Evolutionary conservation across 2,329 filamentous ascomycete genomes (phyloP).

Genomic region (Curvularia lunata): DNA sequence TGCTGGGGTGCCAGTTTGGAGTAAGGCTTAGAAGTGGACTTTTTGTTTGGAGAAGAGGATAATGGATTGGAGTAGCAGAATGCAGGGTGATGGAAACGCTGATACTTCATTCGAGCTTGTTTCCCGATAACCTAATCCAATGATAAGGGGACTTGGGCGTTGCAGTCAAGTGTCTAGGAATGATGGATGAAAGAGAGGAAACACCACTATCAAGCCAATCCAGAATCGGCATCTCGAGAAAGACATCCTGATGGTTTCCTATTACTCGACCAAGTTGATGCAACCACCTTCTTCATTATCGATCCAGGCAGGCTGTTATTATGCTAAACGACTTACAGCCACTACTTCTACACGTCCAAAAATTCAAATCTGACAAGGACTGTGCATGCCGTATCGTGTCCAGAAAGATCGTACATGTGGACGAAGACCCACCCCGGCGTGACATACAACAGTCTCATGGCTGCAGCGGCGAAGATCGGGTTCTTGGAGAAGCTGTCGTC

Average conservation of each 20-base stretch:
- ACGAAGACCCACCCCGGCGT: conserved; percentile 67
- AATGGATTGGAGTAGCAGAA: neutral
- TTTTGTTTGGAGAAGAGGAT: neutral
- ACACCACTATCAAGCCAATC: neutral
- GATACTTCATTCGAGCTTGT: neutral
- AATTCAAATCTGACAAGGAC: conserved; percentile 68
- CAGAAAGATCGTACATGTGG: conserved; percentile 68
- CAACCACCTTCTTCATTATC: neutral
- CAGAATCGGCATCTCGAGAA: neutral
- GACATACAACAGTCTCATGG: conserved; percentile 65
- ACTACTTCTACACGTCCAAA: conserved; percentile 27
- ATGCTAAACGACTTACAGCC: neutral
- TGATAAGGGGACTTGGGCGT: neutral
- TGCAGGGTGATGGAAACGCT: neutral
- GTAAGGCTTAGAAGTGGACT: conserved; percentile 1
- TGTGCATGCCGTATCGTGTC: conserved; percentile 67
- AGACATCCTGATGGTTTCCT: neutral
- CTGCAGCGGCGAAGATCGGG: conserved; percentile 66
- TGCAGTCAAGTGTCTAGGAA: neutral
- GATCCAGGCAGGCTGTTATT: neutral
- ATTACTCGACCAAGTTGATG: neutral
- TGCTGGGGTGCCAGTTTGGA: neutral
- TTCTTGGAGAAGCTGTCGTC: conserved; percentile 69
- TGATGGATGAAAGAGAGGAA: neutral
- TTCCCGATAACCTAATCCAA: neutral